Percentiles rank a stretch among this genome's conserved stretches.
Evolutionary conservation across 345 rosid genomes (phyloP).

Genomic region (Arabidopsis thaliana): DNA sequence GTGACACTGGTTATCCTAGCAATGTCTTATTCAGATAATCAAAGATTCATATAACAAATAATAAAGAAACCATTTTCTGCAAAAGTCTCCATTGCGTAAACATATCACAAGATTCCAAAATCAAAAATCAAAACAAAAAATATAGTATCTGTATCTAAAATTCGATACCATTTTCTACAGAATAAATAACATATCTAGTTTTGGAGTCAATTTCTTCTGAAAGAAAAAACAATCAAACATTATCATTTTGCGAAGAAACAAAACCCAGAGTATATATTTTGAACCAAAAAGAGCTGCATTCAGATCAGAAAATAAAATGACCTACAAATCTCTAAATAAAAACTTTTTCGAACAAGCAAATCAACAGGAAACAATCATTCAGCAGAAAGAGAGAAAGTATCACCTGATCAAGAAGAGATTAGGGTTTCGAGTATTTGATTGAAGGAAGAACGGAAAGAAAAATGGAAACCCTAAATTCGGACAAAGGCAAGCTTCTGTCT

Average conservation of each 20-base stretch:
- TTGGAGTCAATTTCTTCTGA: constrained; percentile 2
- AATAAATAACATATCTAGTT: background rate
- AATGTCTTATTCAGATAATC: background rate
- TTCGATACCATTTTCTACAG: background rate
- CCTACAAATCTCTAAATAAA: background rate
- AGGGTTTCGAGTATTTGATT: constrained; percentile 39
- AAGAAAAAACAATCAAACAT: background rate
- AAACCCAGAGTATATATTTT: background rate
- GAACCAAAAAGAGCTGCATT: background rate
- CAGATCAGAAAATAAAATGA: background rate
- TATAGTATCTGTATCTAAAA: background rate
- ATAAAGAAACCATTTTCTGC: background rate
- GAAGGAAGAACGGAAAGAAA: background rate
- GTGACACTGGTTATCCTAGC: background rate
- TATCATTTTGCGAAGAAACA: background rate
- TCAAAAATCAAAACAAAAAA: background rate
- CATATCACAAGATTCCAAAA: background rate
- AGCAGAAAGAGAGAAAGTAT: background rate
- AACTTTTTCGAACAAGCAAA: background rate
- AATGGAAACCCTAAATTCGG: constrained; percentile 37
- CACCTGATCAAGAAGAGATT: constrained; percentile 30
- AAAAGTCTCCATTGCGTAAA: background rate
- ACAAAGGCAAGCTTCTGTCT: constrained; percentile 25
- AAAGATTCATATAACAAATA: background rate
- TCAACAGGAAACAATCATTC: background rate